Conservation (phyloP, 257 asterid species). For the Thymus mandschuricus region DNA sequence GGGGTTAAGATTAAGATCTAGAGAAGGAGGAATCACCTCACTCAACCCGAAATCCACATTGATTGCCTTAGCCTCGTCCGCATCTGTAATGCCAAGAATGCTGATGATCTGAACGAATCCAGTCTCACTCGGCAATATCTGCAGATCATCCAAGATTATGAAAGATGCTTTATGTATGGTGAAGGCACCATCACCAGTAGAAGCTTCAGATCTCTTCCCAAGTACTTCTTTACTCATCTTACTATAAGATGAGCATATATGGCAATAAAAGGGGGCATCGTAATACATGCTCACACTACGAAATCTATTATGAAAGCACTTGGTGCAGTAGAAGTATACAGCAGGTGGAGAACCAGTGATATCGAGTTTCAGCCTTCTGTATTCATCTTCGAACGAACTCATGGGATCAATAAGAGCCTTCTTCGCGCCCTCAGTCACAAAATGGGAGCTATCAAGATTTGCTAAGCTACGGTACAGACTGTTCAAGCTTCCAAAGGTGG, state of each 20-base stretch:
- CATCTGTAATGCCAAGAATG: background rate
- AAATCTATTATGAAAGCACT: background rate
- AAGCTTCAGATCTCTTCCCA: background rate
- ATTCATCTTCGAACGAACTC: too few species aligned
- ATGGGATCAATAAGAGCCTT: too few species aligned
- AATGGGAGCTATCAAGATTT: too few species aligned
- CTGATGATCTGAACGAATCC: background rate
- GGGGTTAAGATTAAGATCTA: too few species aligned
- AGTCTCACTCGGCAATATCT: background rate
- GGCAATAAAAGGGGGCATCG: background rate
- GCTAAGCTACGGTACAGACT: too few species aligned
- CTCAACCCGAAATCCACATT: constrained; percentile 10
- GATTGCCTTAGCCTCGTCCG: constrained; percentile 5
- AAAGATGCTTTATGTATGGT: background rate
- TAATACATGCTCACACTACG: background rate
- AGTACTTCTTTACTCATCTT: too few species aligned
- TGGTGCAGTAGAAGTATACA: too few species aligned
- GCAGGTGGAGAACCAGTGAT: too few species aligned
- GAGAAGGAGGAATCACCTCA: constrained; percentile 27
- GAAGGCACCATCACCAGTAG: background rate
- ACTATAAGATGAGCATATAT: background rate
- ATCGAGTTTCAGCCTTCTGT: too few species aligned
- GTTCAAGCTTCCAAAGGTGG: too few species aligned
- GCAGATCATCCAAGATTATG: constrained; percentile 23
- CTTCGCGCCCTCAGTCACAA: too few species aligned